These are phyloP conservation scores for Leucocoprinus gongylophorus DNA, from an alignment of 1,284 basidiomycete genomes.

Conservation along the genomic window DNA sequence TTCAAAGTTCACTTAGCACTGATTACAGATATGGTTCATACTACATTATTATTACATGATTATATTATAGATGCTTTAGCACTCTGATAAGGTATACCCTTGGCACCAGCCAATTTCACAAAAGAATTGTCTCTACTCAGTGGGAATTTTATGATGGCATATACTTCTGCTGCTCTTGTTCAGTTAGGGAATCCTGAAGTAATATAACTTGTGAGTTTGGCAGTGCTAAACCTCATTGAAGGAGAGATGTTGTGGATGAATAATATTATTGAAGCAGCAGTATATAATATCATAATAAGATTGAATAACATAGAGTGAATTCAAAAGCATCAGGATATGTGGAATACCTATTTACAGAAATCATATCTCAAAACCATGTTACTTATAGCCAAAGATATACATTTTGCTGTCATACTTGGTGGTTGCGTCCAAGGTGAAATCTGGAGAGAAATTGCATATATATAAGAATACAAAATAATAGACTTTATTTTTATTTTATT, in stretches of 20 bases:
- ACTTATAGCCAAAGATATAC: constrained; percentile 89
- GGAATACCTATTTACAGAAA: constrained; percentile 90
- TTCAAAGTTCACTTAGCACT: constrained; percentile 90
- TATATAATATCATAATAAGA: constrained; percentile 4
- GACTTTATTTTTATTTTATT: no score
- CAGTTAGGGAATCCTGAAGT: constrained; percentile 84
- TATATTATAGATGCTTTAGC: constrained; percentile 92
- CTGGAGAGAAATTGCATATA: no score
- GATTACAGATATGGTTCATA: constrained; percentile 98
- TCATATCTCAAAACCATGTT: constrained; percentile 97
- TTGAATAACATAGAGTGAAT: constrained; percentile 3
- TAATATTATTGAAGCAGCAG: constrained; percentile 29
- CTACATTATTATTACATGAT: constrained; percentile 96
- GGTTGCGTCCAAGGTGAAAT: constrained; percentile 79
- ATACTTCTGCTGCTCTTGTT: constrained; percentile 82
- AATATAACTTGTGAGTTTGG: constrained; percentile 87
- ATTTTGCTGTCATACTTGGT: constrained; percentile 85
- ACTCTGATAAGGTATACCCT: constrained; percentile 75
- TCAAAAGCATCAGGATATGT: constrained; percentile 42
- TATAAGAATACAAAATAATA: no score
- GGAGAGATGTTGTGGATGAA: constrained; percentile 94
- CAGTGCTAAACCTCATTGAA: constrained; percentile 95
- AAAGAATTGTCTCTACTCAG: constrained; percentile 92
- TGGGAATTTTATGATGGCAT: constrained; percentile 94
- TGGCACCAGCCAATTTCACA: constrained; percentile 84